phyloP scores from a whole-genome alignment of 169 alveolate species.

The Babesia caballi region DNA sequence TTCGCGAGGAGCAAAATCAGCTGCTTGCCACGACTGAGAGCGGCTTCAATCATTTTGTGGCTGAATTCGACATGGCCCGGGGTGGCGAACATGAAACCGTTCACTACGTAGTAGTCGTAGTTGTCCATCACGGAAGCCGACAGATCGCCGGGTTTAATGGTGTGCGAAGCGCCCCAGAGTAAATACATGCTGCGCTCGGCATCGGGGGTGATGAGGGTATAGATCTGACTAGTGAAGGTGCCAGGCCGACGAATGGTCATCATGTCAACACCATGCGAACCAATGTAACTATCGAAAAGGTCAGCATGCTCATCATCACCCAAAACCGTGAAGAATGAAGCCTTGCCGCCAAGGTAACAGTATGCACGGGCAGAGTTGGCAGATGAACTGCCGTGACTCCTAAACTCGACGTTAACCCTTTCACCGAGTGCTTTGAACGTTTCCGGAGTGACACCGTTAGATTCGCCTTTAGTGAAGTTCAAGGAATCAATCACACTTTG shows the following conservation, averaged over 20 bases:
- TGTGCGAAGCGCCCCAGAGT: constrained; percentile 8
- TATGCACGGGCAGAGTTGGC: not conserved
- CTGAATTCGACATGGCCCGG: not conserved
- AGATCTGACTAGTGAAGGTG: not conserved
- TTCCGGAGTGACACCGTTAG: not conserved
- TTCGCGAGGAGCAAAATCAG: not conserved
- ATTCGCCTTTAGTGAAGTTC: not conserved
- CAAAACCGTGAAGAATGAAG: not conserved
- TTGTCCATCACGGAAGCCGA: not conserved
- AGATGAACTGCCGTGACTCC: not conserved
- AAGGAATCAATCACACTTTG: not conserved
- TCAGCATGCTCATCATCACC: constrained; percentile 3
- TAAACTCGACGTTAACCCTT: not conserved
- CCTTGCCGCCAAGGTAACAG: constrained; percentile 1
- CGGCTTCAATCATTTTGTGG: constrained; percentile 2
- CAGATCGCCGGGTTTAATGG: not conserved
- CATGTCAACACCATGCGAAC: not conserved
- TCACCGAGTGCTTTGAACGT: not conserved
- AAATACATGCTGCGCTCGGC: constrained; percentile 4
- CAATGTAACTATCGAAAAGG: not conserved
- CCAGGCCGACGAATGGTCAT: not conserved
- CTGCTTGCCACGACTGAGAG: not conserved
- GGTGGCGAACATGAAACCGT: not conserved
- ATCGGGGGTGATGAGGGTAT: not conserved
- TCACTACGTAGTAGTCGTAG: not conserved